These are phyloP conservation scores for Candida cerambycidarum DNA, from an alignment of 805 yeast species.

Conservation along the genomic window DNA sequence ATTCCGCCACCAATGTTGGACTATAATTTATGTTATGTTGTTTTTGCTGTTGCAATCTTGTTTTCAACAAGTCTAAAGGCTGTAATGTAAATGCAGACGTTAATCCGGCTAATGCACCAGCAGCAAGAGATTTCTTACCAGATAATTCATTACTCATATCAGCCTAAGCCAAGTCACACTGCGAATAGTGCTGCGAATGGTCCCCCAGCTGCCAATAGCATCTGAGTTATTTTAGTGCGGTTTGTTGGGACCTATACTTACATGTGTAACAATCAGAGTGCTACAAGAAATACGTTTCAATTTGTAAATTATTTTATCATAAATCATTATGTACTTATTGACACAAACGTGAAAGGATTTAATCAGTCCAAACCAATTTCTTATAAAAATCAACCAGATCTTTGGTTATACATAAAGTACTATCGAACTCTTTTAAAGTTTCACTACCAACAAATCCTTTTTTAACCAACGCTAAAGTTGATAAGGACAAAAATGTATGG, in stretches of 20 bases:
- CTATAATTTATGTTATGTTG: slow-evolving; percentile 18
- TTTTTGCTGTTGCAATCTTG: slow-evolving; percentile 63
- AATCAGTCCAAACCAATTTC: slow-evolving; percentile 1
- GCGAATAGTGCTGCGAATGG: background rate
- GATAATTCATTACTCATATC: slow-evolving; percentile 13
- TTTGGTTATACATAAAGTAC: slow-evolving; percentile 26
- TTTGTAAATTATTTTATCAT: too few species aligned
- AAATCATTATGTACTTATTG: background rate
- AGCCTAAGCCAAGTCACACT: background rate
- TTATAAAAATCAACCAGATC: slow-evolving; percentile 13
- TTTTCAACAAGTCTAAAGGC: slow-evolving; percentile 86
- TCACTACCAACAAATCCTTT: slow-evolving; percentile 11
- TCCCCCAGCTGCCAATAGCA: too few species aligned
- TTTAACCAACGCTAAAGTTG: slow-evolving; percentile 28
- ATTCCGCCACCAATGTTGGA: slow-evolving; percentile 37
- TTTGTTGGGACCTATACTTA: too few species aligned
- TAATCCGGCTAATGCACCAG: slow-evolving; percentile 81
- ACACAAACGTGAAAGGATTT: background rate
- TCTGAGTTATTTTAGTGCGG: too few species aligned
- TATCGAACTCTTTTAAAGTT: slow-evolving; percentile 23
- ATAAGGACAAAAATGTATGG: slow-evolving; percentile 63
- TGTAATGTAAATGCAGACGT: slow-evolving; percentile 78
- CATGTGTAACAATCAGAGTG: too few species aligned
- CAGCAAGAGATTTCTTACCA: slow-evolving; percentile 15
- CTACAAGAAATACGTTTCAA: too few species aligned